phyloP scores from a whole-genome alignment of 2,329 filamentous ascomycete genomes.

The Ceratocystis albifundus region DNA sequence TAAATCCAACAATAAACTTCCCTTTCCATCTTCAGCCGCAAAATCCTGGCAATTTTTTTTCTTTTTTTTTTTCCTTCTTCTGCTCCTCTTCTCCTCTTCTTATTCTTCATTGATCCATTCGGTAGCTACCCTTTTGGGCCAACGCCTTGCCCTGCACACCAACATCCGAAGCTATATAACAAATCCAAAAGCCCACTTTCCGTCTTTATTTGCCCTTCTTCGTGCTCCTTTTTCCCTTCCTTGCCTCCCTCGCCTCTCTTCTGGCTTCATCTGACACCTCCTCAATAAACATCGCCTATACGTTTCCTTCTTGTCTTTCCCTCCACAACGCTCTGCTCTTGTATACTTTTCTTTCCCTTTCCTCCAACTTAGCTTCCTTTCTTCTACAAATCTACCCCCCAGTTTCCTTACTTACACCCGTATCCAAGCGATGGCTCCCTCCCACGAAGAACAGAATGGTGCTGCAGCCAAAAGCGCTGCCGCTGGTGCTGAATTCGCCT shows the following conservation, averaged over 20 bases:
- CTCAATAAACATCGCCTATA: neutral
- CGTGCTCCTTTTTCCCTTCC: neutral
- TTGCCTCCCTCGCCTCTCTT: neutral
- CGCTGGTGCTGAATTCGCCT: conserved; percentile 37
- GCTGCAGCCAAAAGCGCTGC: conserved; percentile 16
- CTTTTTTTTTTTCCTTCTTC: neutral
- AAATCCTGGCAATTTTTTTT: neutral
- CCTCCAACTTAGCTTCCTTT: neutral
- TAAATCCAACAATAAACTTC: neutral
- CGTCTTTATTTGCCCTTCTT: neutral
- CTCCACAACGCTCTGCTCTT: neutral
- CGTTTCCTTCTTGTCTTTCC: neutral
- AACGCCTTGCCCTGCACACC: neutral
- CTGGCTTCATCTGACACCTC: conserved; percentile 5
- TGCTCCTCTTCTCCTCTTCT: neutral
- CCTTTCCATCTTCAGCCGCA: neutral
- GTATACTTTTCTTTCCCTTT: neutral
- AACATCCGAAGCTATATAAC: neutral
- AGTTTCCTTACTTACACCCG: neutral
- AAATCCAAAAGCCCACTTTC: neutral
- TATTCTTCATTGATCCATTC: neutral
- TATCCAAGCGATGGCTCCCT: conserved; percentile 12
- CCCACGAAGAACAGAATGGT: conserved; percentile 7
- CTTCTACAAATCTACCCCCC: neutral
- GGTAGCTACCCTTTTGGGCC: neutral